A percentile compares a stretch with the other conserved stretches of the same genome.
phyloP scores from a whole-genome alignment of 805 yeast species.

The Blastobotrys attinorum region DNA sequence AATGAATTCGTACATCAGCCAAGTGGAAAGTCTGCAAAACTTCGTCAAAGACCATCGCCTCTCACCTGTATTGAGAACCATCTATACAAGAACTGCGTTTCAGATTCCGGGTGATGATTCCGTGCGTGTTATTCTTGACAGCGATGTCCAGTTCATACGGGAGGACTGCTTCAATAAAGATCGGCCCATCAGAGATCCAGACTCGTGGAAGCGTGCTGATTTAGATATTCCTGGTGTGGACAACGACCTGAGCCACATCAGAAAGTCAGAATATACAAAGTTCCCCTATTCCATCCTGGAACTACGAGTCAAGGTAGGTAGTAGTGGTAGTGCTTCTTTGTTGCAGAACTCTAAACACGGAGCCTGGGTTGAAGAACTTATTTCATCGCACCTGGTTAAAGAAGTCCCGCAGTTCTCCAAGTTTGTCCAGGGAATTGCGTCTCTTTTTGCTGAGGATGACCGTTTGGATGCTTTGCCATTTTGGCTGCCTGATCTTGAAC shows the following conservation, averaged over 20 bases:
- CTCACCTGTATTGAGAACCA: conserved; percentile 81
- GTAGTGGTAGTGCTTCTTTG: conserved; percentile 22
- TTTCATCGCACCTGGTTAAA: conserved; percentile 74
- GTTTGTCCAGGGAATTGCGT: conserved; percentile 87
- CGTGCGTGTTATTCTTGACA: conserved; percentile 82
- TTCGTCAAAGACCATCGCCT: conserved; percentile 59
- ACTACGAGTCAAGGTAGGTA: conserved; percentile 46
- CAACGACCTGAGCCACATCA: conserved; percentile 61
- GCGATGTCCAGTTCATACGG: conserved; percentile 77
- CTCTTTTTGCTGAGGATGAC: conserved; percentile 83
- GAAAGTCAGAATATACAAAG: conserved; percentile 77
- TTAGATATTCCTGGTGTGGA: conserved; percentile 65
- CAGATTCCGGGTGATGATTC: conserved; percentile 97
- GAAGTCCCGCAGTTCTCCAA: conserved; percentile 93
- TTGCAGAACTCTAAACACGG: conserved; percentile 15
- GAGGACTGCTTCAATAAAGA: conserved; percentile 82
- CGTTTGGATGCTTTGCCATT: conserved; percentile 84
- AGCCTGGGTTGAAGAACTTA: conserved; percentile 79
- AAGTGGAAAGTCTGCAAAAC: conserved; percentile 52
- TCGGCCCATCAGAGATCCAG: conserved; percentile 85
- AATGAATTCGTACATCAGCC: conserved; percentile 43
- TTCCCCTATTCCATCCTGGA: conserved; percentile 80
- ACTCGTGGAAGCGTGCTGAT: conserved; percentile 86
- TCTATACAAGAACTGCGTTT: conserved; percentile 88
- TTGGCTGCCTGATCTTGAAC: conserved; percentile 87